Evolutionary conservation across 2,329 filamentous ascomycete species (phyloP), one percentile per base, ranked within the genome.

Genomic region (Pseudopyricularia javanii): DNA sequence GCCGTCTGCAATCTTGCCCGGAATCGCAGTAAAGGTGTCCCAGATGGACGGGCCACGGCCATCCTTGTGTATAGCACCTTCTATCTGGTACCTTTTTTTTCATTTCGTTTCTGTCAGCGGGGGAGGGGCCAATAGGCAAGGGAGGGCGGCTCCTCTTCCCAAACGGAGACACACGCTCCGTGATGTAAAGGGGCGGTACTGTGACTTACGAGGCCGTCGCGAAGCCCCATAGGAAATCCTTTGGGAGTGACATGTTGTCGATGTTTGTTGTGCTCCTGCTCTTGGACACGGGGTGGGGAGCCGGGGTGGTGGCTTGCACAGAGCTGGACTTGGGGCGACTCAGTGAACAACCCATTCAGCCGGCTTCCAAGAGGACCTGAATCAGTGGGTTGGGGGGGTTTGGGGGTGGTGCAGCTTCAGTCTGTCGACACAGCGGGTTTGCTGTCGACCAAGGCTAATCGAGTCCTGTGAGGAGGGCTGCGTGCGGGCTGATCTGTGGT

Each of bases 21-120:
- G 82, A 52, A 81, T 84, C 57, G 79, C 79, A 70, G 86, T 91
- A 72, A 94, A 94, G n/a, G 79, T 84, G 69, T 95, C 89, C 89
- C 89, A 94, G 67, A 94, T 93, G 56, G 85, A 88, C 53, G 87
- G 83, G 22, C 80, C 85, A 58, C 88, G 86, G 58, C 88, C 89
- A 64, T 91, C 88, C 63, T 84, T 79, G 49, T 85, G 73, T 37
- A 77, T 74, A 49, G 82, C 82, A 54, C 89, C 89, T 73, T 95
- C 89, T 60, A 95, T 86, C 67, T 95, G 88, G 73, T 93, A 94
- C 64, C 88, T 93, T 63, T 33, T 22, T 17, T 43, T 43, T 22
- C 12, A 11, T 22, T 43, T 22, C 8, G 17, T n/a, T 43, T 43
- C 11, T 8, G n/a, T n/a, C n/a, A 30, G 32, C 32, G 17, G 22